These are phyloP conservation scores for Protea cynaroides DNA, from an alignment of 164 flowering plant species.

Conservation along the genomic window DNA sequence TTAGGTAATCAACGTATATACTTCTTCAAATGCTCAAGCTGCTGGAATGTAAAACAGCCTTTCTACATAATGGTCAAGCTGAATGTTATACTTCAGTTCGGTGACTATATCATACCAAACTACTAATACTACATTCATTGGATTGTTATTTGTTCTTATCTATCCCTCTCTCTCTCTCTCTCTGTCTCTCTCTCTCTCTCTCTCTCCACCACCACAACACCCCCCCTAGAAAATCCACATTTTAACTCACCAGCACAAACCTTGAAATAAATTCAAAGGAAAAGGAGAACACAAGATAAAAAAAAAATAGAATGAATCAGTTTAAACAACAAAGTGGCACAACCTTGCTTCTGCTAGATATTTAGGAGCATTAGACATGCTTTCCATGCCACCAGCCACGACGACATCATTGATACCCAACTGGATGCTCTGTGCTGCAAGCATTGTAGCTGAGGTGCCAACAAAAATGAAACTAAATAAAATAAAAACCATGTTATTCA, in stretches of 20 bases:
- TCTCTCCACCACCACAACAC: too few relatives aligned
- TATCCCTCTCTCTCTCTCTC: too few relatives aligned
- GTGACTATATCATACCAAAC: too few relatives aligned
- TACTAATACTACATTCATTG: too few relatives aligned
- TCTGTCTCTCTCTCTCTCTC: too few relatives aligned
- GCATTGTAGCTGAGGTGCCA: constrained; percentile 51
- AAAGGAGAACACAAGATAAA: background rate
- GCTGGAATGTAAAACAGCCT: too few relatives aligned
- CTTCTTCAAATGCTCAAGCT: background rate
- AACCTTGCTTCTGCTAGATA: constrained; percentile 62
- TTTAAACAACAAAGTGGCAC: background rate
- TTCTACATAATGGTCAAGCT: too few relatives aligned
- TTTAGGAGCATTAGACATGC: constrained; percentile 86
- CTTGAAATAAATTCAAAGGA: background rate
- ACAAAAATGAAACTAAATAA: too few relatives aligned
- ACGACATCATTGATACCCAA: constrained; percentile 68
- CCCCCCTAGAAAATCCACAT: too few relatives aligned
- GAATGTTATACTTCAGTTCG: too few relatives aligned
- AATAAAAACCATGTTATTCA: background rate
- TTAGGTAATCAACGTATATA: too few relatives aligned
- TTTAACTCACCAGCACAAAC: background rate
- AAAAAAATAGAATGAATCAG: background rate
- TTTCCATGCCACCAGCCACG: constrained; percentile 90
- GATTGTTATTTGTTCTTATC: too few relatives aligned
- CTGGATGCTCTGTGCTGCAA: constrained; percentile 70